Evolutionary conservation across 257 asterid species (phyloP), one percentile per base, ranked within the genome.

Genomic region (Sherardia arvensis): DNA sequence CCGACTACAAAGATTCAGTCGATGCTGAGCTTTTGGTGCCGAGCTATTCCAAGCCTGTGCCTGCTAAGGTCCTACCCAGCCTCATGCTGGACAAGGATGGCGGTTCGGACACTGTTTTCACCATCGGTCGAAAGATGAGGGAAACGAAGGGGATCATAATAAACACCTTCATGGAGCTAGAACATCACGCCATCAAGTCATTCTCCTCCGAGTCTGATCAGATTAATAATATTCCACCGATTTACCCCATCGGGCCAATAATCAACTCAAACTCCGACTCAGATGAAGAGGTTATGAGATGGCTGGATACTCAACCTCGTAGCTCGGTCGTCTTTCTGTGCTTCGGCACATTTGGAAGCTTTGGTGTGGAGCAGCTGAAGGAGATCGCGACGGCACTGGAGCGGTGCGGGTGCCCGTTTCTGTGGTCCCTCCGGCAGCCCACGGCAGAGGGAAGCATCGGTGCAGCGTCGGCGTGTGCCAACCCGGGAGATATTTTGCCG

Each of bases 81-180:
- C 5, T 45, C 22, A 54, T 69, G 71, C 34, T 69, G 34, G 66
- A 69, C 21, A 61, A 61, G 32, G 29, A 63, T 26, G 59, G 62
- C 0, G 72, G 66, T 3, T 23, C 49, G 7, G 40, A n/a, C 0
- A 9, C 38, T 5, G 26, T 69, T 5, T 1, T 65, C 11, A 28
- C 32, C 7, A 4, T 38, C n/a, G 61, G 75, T 18, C 25, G 69
- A 22, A 65, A 22, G 53, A 65, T 74, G 30, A 61, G 57, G 40
- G 49, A 62, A 20, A 20, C 49, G 7, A 65, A 69, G 27, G 79
- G 79, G 20, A 69, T 74, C 61, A 64, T 74, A 29, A 29, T 74
- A 8, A 74, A 74, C 74, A 74, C 79, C 22, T 65, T 69, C 51
- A 22, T 29, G 34, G 79, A 74, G 48, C 69, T 74, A 4, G 79